Evolutionary conservation across 495 filamentous ascomycete genomes (phyloP), one percentile per base, ranked within the genome.

Genomic region (Endocarpon pusillum): DNA sequence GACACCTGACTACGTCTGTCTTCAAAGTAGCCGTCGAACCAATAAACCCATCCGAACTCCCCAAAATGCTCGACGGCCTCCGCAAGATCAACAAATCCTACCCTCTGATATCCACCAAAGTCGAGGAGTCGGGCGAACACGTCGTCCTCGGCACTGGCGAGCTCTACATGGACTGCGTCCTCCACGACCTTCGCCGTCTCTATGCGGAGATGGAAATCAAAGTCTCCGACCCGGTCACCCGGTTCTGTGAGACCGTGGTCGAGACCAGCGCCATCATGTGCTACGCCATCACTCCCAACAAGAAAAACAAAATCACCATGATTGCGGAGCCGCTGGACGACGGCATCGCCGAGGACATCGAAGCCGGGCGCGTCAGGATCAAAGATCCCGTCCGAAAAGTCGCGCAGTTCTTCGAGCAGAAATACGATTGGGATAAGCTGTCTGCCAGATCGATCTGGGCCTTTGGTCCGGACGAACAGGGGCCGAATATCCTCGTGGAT

Each of bases 191-290:
- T 10, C 82, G 89, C 32, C 69, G 74, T 18, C 62, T 94, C 15
- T 97, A 94, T 53, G 84, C 87, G n/a, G 85, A 96, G 48, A 97
- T 97, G 89, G 91, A 97, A 48, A 72, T 96, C 55, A 93, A 94
- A 57, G 83, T 97, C 30, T 97, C 89, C 7, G 89, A 97, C 48
- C 89, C 89, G 3, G 91, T 96, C 14, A 94, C 91, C 17, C 72
- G 89, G 19, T 97, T 97, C 64, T 91, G 83, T 55, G 89, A 97
- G 59, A 97, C 89, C 2, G 84, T 93, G n/a, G 84, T 91, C 32
- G 91, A 96, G 50, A 91, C 84, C 33, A 92, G 82, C 14, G 85
- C 87, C 19, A 94, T 92, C 38, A 94, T 94, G 62, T 96, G 89
- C 53, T 96, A 94, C 54, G 86, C 89, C 8, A 70, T 92, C 43